Base-by-base conservation (phyloP, 1,284 basidiomycete genomes). In the Pyrrhoderma noxium region DNA sequence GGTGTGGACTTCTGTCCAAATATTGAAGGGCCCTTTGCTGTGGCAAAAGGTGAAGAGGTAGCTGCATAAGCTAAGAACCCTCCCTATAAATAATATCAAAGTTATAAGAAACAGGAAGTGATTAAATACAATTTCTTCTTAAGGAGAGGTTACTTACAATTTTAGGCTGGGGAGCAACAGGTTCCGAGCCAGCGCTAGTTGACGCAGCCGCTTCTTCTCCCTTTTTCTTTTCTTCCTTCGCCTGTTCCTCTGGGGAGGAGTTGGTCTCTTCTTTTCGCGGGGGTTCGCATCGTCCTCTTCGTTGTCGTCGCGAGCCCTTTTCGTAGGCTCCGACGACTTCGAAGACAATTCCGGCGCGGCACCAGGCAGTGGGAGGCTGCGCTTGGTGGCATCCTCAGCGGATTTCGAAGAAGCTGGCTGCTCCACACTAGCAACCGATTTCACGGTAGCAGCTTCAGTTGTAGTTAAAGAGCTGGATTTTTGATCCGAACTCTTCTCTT, bases 401-500 rank as follows among this genome's bases (percentile, higher is more conserved):
- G n/a, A n/a, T n/a, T n/a, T n/a, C n/a, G n/a, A n/a, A n/a, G n/a
- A n/a, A n/a, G n/a, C n/a, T 67, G 61, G 18, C 21, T 38, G 47
- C n/a, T 40, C 45, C 18, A 41, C 36, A 42, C 41, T 47, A 25
- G 48, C 39, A 54, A 72, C 74, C 8, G 70, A 62, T 3, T 67
- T 68, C 13, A 31, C 27, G 27, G 27, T 31, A 11, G 11, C 27
- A 31, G 11, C 27, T 31, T 31, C 27, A 5, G 11, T 11, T 11
- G 27, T 31, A 31, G 27, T 31, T 31, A 31, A 5, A 31, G 27
- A 31, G 7, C 5, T 5, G 11, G 27, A 31, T 11, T 31, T 31
- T 11, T 31, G 7, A 11, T 31, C 27, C 27, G 83, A 63, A 27
- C 72, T 74, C 62, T 81, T 83, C 52, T 74, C 73, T 45, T 67